These are phyloP conservation scores for Daldinia sp. DNA, from an alignment of 2,329 filamentous ascomycete species.

Conservation along the genomic window DNA sequence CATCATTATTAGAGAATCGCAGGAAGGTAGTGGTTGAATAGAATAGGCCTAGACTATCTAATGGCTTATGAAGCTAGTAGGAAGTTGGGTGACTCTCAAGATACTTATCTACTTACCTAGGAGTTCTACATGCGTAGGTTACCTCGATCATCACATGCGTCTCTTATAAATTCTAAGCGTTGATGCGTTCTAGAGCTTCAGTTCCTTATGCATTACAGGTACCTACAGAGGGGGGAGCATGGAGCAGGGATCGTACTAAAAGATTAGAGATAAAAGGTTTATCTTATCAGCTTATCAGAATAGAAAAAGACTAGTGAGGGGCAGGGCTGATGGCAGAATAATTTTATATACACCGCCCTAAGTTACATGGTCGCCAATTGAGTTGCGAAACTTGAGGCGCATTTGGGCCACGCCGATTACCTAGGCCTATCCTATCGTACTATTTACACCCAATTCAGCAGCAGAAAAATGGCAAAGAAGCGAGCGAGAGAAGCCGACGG, in stretches of 20 bases:
- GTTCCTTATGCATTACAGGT: neutral
- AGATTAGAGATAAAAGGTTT: slow-evolving; percentile 9
- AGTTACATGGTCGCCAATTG: slow-evolving; percentile 1
- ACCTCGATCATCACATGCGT: no score
- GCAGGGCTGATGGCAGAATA: slow-evolving; percentile 54
- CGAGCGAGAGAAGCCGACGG: slow-evolving; percentile 61
- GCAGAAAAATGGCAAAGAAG: slow-evolving; percentile 60
- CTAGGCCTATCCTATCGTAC: neutral
- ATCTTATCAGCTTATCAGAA: slow-evolving; percentile 45
- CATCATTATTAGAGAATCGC: neutral
- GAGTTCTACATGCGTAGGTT: neutral
- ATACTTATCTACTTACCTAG: neutral
- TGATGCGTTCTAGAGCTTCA: neutral
- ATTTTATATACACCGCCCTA: slow-evolving; percentile 50
- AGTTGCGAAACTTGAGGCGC: slow-evolving; percentile 1
- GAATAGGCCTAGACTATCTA: neutral
- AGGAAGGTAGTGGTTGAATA: neutral
- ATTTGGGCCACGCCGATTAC: neutral
- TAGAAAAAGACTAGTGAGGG: slow-evolving; percentile 57
- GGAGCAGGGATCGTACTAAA: slow-evolving; percentile 25
- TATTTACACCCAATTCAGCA: neutral
- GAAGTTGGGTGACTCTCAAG: neutral
- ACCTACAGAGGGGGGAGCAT: neutral
- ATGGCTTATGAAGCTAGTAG: no score
- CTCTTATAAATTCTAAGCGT: no score